These are phyloP conservation scores for Herpetomonas tarakana DNA, from an alignment of 208 protist genomes.

Conservation along the genomic window DNA sequence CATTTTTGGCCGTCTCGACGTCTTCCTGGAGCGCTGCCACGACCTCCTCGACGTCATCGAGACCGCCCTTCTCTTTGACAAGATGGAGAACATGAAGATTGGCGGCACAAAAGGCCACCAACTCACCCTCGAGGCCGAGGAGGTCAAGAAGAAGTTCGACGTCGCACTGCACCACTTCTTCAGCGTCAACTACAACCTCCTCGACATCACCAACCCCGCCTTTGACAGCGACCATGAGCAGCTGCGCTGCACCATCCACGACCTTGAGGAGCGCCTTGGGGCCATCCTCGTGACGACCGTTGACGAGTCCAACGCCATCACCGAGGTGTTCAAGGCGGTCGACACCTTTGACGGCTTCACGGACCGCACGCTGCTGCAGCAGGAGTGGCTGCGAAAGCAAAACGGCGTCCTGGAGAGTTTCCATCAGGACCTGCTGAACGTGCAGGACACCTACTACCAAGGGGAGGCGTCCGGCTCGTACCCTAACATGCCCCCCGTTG, in stretches of 20 bases:
- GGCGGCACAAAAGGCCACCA: conserved; percentile 93
- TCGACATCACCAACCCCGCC: conserved; percentile 91
- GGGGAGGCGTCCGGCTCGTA: conserved; percentile 76
- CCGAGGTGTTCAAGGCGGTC: conserved; percentile 94
- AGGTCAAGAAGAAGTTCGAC: conserved; percentile 90
- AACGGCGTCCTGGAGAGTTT: conserved; percentile 74
- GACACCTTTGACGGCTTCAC: conserved; percentile 96
- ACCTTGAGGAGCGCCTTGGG: conserved; percentile 92
- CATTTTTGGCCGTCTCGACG: conserved; percentile 94
- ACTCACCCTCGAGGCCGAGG: conserved; percentile 84
- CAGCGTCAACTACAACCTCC: conserved; percentile 92
- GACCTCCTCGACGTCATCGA: conserved; percentile 95
- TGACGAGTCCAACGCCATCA: conserved; percentile 92
- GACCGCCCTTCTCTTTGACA: conserved; percentile 93
- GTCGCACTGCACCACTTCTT: conserved; percentile 72
- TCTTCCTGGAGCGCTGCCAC: conserved; percentile 96
- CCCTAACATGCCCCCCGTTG: conserved; percentile 92
- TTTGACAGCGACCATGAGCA: conserved; percentile 94
- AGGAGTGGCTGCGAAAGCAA: conserved; percentile 95
- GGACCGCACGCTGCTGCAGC: conserved; percentile 90
- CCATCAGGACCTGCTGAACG: conserved; percentile 85
- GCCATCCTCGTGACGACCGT: conserved; percentile 92
- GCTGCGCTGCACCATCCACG: conserved; percentile 81
- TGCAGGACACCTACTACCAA: conserved; percentile 91
- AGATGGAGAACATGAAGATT: conserved; percentile 96